Percentiles rank a stretch among this genome's conserved stretches.
These are phyloP conservation scores for Penicillium paradoxum DNA, from an alignment of 495 filamentous ascomycete genomes.

Conservation along the genomic window DNA sequence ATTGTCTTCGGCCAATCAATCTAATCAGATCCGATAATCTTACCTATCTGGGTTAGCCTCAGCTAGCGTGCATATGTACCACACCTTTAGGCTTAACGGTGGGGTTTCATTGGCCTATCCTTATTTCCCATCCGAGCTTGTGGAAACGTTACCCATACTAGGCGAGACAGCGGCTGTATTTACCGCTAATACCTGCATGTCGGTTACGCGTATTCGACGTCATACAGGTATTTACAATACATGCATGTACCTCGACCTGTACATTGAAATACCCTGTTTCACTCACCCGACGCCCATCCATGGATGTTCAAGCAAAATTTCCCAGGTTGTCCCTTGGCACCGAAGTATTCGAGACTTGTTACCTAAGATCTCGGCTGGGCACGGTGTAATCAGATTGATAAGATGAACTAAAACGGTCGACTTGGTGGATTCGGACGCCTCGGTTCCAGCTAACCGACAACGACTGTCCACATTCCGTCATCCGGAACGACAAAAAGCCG, in stretches of 20 bases:
- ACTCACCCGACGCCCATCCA: background rate
- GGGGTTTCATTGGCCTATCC: background rate
- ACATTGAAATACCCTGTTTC: background rate
- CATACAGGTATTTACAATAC: too few relatives aligned
- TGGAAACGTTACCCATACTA: background rate
- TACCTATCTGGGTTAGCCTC: background rate
- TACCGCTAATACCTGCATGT: background rate
- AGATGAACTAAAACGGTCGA: constrained; percentile 1
- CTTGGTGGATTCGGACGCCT: background rate
- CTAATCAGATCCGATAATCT: constrained; percentile 19
- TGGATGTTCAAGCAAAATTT: background rate
- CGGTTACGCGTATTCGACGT: too few relatives aligned
- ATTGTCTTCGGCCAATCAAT: constrained; percentile 8
- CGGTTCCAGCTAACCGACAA: background rate
- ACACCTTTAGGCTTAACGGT: background rate
- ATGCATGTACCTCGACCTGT: background rate
- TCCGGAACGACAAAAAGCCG: constrained; percentile 1
- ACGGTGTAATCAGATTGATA: constrained; percentile 10
- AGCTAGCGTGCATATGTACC: background rate
- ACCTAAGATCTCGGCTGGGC: constrained; percentile 5
- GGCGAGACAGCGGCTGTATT: background rate
- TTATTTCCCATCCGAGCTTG: background rate
- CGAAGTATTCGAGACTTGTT: background rate
- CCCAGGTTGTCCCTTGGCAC: background rate
- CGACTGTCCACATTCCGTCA: constrained; percentile 1